Evolutionary conservation across 129 eudicot species (phyloP).

Genomic region (Lactuca sativa): DNA sequence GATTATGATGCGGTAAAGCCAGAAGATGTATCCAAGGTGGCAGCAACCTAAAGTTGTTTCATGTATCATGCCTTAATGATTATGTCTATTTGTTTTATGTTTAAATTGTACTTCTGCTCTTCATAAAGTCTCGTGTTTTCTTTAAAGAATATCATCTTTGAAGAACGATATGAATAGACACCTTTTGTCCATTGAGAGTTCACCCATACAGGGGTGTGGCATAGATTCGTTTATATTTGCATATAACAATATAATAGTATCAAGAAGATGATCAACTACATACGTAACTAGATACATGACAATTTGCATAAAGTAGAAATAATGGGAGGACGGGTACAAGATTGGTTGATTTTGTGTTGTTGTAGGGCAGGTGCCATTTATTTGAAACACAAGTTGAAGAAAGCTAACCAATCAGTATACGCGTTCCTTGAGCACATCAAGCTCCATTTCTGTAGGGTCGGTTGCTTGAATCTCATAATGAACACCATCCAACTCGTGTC

Average conservation of each 20-base stretch:
- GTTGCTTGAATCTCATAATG: constrained; percentile 90
- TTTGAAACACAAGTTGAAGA: constrained; percentile 22
- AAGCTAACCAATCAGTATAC: constrained; percentile 41
- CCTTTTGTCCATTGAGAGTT: neutral
- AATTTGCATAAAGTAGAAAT: constrained; percentile 12
- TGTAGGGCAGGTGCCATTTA: constrained; percentile 15
- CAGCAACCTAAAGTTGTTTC: neutral
- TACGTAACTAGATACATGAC: constrained; percentile 23
- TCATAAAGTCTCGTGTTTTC: constrained; percentile 23
- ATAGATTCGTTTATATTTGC: neutral
- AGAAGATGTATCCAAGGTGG: constrained; percentile 24
- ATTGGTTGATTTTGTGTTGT: constrained; percentile 3
- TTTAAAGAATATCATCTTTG: constrained; percentile 14
- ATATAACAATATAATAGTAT: constrained; percentile 4
- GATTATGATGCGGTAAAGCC: constrained; percentile 32
- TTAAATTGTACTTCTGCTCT: constrained; percentile 10
- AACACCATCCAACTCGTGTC: constrained; percentile 67
- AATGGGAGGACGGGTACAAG: constrained; percentile 1
- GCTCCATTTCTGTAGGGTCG: constrained; percentile 80
- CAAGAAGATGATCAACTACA: constrained; percentile 11
- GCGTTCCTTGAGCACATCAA: constrained; percentile 68
- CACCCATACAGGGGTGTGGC: too few species aligned
- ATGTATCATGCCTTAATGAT: neutral
- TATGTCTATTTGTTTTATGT: constrained; percentile 11
- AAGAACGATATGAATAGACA: constrained; percentile 10